Percentiles rank a stretch among this genome's conserved stretches.
phyloP scores from a whole-genome alignment of 2,329 filamentous ascomycete species.

The Blastomyces emzantsi region DNA sequence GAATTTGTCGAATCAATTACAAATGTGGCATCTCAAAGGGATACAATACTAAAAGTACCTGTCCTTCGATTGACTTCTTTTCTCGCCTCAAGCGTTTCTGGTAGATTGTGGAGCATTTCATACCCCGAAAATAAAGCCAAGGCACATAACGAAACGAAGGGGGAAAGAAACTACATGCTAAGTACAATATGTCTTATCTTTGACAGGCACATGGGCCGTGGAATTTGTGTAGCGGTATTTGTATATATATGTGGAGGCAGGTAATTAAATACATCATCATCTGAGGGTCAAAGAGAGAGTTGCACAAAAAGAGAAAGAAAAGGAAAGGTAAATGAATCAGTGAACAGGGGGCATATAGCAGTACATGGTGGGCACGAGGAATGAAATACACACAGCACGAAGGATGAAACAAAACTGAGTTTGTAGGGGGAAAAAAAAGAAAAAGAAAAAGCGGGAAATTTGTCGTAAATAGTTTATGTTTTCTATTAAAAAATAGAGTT shows the following conservation, averaged over 20 bases:
- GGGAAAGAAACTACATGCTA: not conserved
- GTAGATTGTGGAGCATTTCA: not conserved
- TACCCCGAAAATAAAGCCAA: not conserved
- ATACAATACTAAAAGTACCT: not conserved
- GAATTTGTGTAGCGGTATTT: not conserved
- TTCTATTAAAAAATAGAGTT: not conserved
- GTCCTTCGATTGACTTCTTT: not conserved
- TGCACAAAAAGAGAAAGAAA: not conserved
- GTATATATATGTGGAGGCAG: not conserved
- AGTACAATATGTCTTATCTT: not conserved
- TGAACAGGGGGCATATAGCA: not conserved
- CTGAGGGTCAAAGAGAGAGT: not conserved
- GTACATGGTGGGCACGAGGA: not conserved
- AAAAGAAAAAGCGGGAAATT: not conserved
- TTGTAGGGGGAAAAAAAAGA: not conserved
- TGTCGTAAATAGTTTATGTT: not conserved
- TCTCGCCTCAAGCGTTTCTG: not conserved
- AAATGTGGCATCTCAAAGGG: not conserved
- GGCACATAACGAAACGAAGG: not conserved
- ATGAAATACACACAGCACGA: not conserved
- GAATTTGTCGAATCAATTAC: not conserved
- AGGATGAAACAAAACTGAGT: not conserved
- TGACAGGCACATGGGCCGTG: not conserved
- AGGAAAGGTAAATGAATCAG: not conserved
- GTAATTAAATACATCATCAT: conserved; percentile 3